These are phyloP conservation scores for Stemphylium lycopersici DNA, from an alignment of 2,329 filamentous ascomycete species.

Conservation along the genomic window DNA sequence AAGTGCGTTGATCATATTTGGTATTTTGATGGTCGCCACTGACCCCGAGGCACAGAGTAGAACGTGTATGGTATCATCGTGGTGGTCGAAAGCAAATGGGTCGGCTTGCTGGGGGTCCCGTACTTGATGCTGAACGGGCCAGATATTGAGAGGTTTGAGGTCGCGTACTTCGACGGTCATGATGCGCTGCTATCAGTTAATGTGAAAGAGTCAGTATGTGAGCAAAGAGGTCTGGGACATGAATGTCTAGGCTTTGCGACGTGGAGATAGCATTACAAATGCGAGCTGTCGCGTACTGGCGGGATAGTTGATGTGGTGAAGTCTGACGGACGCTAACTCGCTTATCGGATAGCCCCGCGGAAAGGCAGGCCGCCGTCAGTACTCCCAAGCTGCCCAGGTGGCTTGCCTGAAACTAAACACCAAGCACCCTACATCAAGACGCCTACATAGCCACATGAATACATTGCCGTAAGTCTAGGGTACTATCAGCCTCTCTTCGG, in stretches of 20 bases:
- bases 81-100: constrained; percentile 34
- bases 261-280: constrained; percentile 17
- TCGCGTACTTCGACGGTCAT: constrained; percentile 35
- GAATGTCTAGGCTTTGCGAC: background rate
- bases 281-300: background rate
- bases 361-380: background rate
- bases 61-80: constrained; percentile 58
- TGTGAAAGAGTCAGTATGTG: constrained; percentile 1
- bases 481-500: background rate
- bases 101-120: constrained; percentile 19
- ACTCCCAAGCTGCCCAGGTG: background rate
- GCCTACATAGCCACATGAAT: background rate
- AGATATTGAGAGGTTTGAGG: constrained; percentile 37
- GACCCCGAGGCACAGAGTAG: constrained; percentile 72
- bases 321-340: constrained; percentile 15
- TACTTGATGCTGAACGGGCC: constrained; percentile 34
- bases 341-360: background rate
- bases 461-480: too few species aligned
- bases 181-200: constrained; percentile 10
- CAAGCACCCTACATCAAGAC: background rate
- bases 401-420: background rate
- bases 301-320: constrained; percentile 7
- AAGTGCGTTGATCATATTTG: constrained; percentile 60
- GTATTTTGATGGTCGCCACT: constrained; percentile 85
- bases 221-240: constrained; percentile 17